Evolutionary conservation across 495 filamentous ascomycete species (phyloP).

Genomic region (Hypoxylon intermedium): DNA sequence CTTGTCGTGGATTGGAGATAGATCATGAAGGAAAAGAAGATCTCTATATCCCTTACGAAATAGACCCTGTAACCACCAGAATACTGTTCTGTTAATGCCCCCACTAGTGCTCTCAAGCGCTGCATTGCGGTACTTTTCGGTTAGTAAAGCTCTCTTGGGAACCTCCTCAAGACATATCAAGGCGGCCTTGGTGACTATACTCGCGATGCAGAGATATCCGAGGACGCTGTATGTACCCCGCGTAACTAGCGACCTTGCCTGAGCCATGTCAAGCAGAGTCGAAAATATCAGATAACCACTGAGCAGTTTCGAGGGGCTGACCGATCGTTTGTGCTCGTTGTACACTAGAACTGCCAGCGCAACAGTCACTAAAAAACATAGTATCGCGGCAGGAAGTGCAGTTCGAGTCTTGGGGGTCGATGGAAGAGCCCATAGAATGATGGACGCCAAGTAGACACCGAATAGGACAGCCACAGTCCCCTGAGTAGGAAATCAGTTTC

Average conservation of each 20-base stretch:
- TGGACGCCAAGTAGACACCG: too few relatives aligned
- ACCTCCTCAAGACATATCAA: background rate
- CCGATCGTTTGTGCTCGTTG: background rate
- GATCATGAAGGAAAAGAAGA: background rate
- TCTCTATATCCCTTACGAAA: background rate
- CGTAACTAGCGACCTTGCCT: background rate
- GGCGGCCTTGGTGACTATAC: background rate
- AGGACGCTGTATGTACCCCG: too few relatives aligned
- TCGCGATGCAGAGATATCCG: background rate
- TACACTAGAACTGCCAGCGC: background rate
- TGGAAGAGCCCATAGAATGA: background rate
- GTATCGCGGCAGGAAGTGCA: background rate
- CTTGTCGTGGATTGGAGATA: background rate
- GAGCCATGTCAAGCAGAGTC: background rate
- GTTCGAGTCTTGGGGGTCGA: background rate
- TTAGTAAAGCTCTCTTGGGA: background rate
- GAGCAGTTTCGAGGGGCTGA: background rate
- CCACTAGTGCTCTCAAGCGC: background rate
- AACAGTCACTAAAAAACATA: background rate
- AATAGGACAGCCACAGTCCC: too few relatives aligned
- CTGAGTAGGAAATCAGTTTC: too few relatives aligned
- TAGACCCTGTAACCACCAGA: background rate
- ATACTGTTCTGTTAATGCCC: background rate
- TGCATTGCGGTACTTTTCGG: background rate
- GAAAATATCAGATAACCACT: background rate